Evolutionary conservation across 495 filamentous ascomycete species (phyloP).

Genomic region (Talaromyces trachyspermus): DNA sequence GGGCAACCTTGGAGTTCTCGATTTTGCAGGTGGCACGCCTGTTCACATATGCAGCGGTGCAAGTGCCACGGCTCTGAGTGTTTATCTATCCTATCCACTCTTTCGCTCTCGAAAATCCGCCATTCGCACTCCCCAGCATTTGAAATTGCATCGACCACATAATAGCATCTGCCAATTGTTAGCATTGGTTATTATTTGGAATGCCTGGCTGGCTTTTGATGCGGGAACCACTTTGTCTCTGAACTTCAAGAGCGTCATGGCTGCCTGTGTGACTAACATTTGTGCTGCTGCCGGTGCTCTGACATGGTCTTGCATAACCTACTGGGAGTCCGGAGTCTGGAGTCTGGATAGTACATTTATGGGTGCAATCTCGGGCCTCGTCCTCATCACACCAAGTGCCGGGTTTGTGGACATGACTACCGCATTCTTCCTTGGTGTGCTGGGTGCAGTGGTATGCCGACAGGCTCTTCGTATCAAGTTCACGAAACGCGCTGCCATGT

Average conservation of each 20-base stretch:
- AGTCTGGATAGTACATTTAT: slow-evolving; percentile 41
- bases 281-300: slow-evolving; percentile 39
- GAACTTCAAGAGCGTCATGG: slow-evolving; percentile 41
- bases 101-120: slow-evolving; percentile 31
- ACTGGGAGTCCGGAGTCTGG: slow-evolving; percentile 38
- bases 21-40: slow-evolving; percentile 41
- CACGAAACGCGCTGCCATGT: slow-evolving; percentile 26
- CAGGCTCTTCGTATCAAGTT: slow-evolving; percentile 43
- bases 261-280: slow-evolving; percentile 41
- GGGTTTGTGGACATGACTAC: slow-evolving; percentile 39
- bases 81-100: slow-evolving; percentile 37
- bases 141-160: slow-evolving; percentile 39
- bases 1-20: slow-evolving; percentile 29
- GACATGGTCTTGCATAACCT: slow-evolving; percentile 41
- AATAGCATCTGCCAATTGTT: slow-evolving; percentile 43
- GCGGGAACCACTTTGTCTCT: slow-evolving; percentile 38
- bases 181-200: slow-evolving; percentile 47
- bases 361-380: slow-evolving; percentile 42
- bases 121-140: slow-evolving; percentile 31
- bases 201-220: slow-evolving; percentile 50
- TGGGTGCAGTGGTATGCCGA: slow-evolving; percentile 33
- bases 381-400: slow-evolving; percentile 42
- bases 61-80: slow-evolving; percentile 31
- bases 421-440: slow-evolving; percentile 36
- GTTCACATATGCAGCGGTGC: slow-evolving; percentile 42